Evolutionary conservation across 2,329 filamentous ascomycete species (phyloP), one percentile per base, ranked within the genome.

Genomic region (Beauveria scarabaeidicola): DNA sequence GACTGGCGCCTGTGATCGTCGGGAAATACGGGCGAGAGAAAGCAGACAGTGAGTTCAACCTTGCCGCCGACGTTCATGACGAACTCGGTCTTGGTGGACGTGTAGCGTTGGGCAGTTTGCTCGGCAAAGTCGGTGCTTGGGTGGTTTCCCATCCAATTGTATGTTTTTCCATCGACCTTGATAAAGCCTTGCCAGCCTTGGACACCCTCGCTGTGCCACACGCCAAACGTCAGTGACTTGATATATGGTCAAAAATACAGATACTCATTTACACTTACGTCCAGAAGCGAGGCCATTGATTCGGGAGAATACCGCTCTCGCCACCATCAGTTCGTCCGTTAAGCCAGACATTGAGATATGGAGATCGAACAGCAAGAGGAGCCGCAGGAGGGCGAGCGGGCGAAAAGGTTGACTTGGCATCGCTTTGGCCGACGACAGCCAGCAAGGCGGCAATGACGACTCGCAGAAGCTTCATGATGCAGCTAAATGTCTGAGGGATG

Each of bases 261-360:
- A 36, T 36, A 13, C 32, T 15, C 5, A 15, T 40, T 5, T 9
- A 11, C 19, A 76, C 81, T 72, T 71, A 87, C 86, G 77, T 77
- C 83, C 86, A 91, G 65, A 89, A 89, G 1, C 75, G 77, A 1
- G 87, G 81, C 86, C 86, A 91, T 67, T 84, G 72, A 2, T 87
- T 87, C 0, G 87, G 81, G 32, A 91, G 77, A 61, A 87, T 81
- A 1, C 86, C 86, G 38, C 85, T 84, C 67, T 86, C 83, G 10
- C 82, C 81, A 23, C 80, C 82, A 68, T 84, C 78, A 29, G 75
- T 81, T 1, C 85, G 85, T 10, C 80, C 84, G 60, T 81, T 73
- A 46, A 87, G 77, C 86, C 87, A 90, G 15, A 84, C 82, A 68
- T 83, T 90, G 17, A 92, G 73, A 65, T 92, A 93, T 0, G 89